A percentile compares a stretch with the other conserved stretches of the same genome.
These are phyloP conservation scores for Eutrema heterophyllum DNA, from an alignment of 345 rosid species.

Conservation along the genomic window DNA sequence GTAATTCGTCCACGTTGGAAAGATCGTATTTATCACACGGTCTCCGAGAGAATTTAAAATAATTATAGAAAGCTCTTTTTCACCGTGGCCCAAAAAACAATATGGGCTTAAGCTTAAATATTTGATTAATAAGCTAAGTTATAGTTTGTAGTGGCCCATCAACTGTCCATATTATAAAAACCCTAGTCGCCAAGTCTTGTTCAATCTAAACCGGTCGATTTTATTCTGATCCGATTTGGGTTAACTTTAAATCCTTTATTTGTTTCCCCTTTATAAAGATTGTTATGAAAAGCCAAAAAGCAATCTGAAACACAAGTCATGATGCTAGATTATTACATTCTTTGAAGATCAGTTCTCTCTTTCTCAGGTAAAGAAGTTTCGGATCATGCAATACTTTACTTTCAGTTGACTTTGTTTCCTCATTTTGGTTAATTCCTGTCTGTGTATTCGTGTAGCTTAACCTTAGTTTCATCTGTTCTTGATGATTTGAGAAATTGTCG, in stretches of 20 bases:
- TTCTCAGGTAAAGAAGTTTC: conserved; percentile 13
- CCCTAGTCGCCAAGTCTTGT: neutral
- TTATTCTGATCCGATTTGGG: neutral
- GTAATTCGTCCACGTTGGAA: too few relatives aligned
- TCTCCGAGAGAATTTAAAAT: too few relatives aligned
- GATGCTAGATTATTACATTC: conserved; percentile 9
- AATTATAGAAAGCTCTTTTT: too few relatives aligned
- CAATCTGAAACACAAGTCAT: neutral
- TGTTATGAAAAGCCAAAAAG: neutral
- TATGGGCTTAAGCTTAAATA: neutral
- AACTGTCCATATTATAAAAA: neutral
- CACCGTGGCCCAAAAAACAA: neutral
- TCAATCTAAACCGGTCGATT: neutral
- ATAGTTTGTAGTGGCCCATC: neutral
- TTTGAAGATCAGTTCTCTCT: conserved; percentile 12
- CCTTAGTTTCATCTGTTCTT: neutral
- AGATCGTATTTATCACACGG: too few relatives aligned
- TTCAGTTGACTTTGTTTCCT: neutral
- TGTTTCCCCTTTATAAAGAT: neutral
- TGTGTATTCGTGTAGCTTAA: neutral
- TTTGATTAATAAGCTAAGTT: neutral
- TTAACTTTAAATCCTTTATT: neutral
- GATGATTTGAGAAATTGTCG: neutral
- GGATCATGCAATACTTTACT: conserved; percentile 2
- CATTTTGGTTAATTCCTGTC: neutral